A percentile compares a stretch with the other conserved stretches of the same genome.
Conservation (phyloP, 768 basidiomycete genomes). For the Hydnomerulius pinastri region DNA sequence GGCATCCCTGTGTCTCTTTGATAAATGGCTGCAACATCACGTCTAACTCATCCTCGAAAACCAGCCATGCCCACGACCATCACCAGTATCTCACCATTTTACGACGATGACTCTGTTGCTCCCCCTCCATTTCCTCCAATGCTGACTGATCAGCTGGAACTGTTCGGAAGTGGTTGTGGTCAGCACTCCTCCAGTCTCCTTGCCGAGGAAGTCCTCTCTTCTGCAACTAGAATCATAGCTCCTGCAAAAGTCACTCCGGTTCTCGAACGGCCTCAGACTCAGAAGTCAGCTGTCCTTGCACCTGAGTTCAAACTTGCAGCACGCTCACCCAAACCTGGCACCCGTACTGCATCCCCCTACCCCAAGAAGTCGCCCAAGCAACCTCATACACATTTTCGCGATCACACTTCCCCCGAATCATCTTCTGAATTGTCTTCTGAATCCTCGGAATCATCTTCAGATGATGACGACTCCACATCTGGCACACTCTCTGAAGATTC, state of each 20-base stretch:
- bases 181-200: background rate
- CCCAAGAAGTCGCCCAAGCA: background rate
- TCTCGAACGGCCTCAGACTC: background rate
- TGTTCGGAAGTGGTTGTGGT: background rate
- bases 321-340: too few relatives aligned
- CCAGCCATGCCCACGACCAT: conserved; percentile 2
- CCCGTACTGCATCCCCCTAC: background rate
- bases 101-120: background rate
- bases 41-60: too few relatives aligned
- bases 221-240: too few relatives aligned
- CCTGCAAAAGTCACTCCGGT: too few relatives aligned
- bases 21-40: too few relatives aligned
- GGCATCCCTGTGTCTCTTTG: too few relatives aligned
- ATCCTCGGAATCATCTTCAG: background rate
- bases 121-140: background rate
- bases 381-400: too few relatives aligned
- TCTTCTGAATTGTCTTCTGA: too few relatives aligned
- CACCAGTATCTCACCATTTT: conserved; percentile 1
- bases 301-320: too few relatives aligned
- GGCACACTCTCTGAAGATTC: conserved; percentile 5
- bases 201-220: conserved; percentile 1
- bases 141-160: conserved; percentile 3
- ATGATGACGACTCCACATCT: background rate
- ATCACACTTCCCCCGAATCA: too few relatives aligned
- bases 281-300: background rate